Base-by-base conservation (phyloP, 805 yeast species). In the Kluyveromyces nonfermentans region DNA sequence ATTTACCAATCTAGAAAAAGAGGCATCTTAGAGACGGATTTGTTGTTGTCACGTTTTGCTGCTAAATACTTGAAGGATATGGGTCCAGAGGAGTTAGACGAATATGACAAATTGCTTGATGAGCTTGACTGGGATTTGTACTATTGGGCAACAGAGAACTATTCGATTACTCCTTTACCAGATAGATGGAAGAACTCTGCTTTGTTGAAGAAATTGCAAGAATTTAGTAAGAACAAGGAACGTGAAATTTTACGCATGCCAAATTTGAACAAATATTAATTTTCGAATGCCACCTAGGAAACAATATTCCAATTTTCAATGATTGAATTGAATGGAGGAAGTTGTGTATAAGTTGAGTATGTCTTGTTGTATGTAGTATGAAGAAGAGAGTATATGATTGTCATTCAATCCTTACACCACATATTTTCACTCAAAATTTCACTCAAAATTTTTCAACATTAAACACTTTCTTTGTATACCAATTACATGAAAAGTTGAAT, bases 61-160 rank as follows among this genome's bases (percentile, higher is more conserved):
- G 79, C 87, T 56, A 75, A 75, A 57, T 76, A 85, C 57, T 68
- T 93, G 50, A 64, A 72, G 33, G 57, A 59, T 0, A 74, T 93
- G 70, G 69, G 73, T 10, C 63, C 68, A 47, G 81, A 72, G 43
- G 83, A 87, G 64, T 69, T 93, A 43, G 82, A 78, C 38, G 97
- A 93, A 63, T 93, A 86, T 63, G 97, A 90, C 58, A 60, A 72
- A 45, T 65, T 93, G 46, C 72, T 93, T 59, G 95, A 93, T 63
- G 95, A 90, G 64, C 77, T 90, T n/a, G 98, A 93, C 64, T 93
- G 98, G 98, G 98, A 93, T 64, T 89, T 93, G 48, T 93, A 86
- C 64, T 93, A 93, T 68, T 90, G 98, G 98, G 95, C 95, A 20
- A 87, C 97, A 2, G 77, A 76, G 51, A 86, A 89, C 62, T 85